phyloP scores from a whole-genome alignment of 2,329 filamentous ascomycete genomes.

The Ophiostoma novo-ulmi region DNA sequence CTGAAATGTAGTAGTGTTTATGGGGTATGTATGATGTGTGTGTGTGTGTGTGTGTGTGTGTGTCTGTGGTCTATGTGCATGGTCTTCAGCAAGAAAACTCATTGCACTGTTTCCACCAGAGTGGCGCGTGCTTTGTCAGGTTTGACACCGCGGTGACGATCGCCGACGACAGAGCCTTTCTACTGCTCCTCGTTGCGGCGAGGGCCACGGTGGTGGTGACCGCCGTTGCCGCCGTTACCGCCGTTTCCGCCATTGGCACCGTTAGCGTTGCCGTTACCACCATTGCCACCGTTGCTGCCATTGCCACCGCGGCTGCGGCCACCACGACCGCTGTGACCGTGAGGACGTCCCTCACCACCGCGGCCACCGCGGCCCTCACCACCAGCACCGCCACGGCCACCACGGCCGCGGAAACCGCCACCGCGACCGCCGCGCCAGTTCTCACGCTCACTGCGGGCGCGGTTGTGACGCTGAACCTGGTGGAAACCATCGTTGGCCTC shows the following conservation, averaged over 20 bases:
- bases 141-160: not conserved
- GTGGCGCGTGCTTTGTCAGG: not conserved
- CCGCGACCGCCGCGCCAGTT: slow-evolving; percentile 48
- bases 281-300: not conserved
- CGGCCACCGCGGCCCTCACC: slow-evolving; percentile 30
- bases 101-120: not conserved
- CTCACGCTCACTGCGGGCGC: slow-evolving; percentile 50
- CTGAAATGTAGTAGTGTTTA: not conserved
- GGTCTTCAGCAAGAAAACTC: not conserved
- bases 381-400: slow-evolving; percentile 42
- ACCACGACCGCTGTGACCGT: slow-evolving; percentile 22
- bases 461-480: slow-evolving; percentile 59
- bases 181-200: slow-evolving; percentile 15
- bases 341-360: slow-evolving; percentile 20
- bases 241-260: not conserved
- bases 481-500: slow-evolving; percentile 64
- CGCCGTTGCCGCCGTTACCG: not conserved
- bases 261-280: not conserved
- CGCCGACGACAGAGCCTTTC: not conserved
- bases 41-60: not conserved
- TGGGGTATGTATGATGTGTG: not conserved
- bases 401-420: slow-evolving; percentile 47
- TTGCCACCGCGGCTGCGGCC: slow-evolving; percentile 18
- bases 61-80: not conserved
- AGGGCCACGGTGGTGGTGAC: slow-evolving; percentile 7